Percentiles rank a stretch among this genome's conserved stretches.
These are phyloP conservation scores for Heracleum sosnowskyi DNA, from an alignment of 129 eudicot genomes.

Conservation along the genomic window DNA sequence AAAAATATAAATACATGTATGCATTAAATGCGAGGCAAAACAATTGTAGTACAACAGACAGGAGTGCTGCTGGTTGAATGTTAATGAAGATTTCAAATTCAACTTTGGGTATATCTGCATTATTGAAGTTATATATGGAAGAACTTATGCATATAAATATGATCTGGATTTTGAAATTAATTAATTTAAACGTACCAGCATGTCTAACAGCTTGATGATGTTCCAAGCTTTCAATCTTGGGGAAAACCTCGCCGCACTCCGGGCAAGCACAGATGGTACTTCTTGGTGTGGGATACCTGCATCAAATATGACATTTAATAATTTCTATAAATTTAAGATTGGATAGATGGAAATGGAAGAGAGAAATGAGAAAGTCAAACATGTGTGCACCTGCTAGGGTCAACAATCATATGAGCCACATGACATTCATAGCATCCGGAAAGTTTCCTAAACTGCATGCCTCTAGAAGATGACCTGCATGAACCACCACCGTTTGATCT, in stretches of 20 bases:
- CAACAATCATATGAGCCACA: conserved; percentile 40
- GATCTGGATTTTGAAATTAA: background rate
- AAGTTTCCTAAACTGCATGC: conserved; percentile 87
- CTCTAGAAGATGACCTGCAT: conserved; percentile 44
- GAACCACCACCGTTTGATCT: conserved; percentile 48
- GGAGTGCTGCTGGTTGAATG: background rate
- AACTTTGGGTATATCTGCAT: background rate
- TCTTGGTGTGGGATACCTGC: conserved; percentile 70
- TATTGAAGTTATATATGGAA: background rate
- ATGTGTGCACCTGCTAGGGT: conserved; percentile 62
- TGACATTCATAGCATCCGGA: conserved; percentile 93
- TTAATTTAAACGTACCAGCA: conserved; percentile 45
- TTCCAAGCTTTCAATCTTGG: conserved; percentile 80
- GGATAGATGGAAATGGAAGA: background rate
- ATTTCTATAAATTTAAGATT: background rate
- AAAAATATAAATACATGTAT: background rate
- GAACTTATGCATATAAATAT: background rate
- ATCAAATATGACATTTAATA: background rate
- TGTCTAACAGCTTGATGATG: conserved; percentile 89
- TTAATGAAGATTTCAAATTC: background rate
- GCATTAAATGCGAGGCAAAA: background rate
- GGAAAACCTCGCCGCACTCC: conserved; percentile 89
- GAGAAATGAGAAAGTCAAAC: background rate
- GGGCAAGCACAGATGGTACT: conserved; percentile 76
- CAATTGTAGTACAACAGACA: background rate